Evolutionary conservation across 768 basidiomycete genomes (phyloP).

Genomic region (Tulasnella calospora): DNA sequence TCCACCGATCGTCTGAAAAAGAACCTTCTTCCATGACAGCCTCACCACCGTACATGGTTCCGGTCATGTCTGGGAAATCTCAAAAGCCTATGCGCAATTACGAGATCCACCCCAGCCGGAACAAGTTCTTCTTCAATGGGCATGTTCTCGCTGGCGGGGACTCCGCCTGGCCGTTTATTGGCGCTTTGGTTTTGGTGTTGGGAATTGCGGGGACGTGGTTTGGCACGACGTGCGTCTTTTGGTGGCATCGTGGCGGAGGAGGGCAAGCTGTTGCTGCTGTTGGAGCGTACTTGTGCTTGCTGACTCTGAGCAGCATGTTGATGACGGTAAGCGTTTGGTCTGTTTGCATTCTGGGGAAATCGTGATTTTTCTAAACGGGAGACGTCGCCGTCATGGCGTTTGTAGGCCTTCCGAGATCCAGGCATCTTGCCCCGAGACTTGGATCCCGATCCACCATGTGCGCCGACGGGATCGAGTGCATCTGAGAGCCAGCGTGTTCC

Average conservation of each 20-base stretch:
- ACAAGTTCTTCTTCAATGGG: constrained; percentile 70
- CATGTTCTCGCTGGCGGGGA: constrained; percentile 80
- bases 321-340: constrained; percentile 55
- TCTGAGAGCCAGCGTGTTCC: constrained; percentile 64
- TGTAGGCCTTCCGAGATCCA: constrained; percentile 70
- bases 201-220: constrained; percentile 78
- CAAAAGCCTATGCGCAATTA: constrained; percentile 51
- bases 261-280: constrained; percentile 65
- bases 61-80: constrained; percentile 41
- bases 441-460: constrained; percentile 79
- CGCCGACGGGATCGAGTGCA: constrained; percentile 47
- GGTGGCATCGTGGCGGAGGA: constrained; percentile 64
- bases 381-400: constrained; percentile 31
- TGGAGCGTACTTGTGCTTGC: constrained; percentile 54
- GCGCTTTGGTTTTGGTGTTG: constrained; percentile 55
- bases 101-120: constrained; percentile 63
- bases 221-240: constrained; percentile 80
- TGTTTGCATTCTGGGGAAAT: constrained; percentile 27
- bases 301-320: constrained; percentile 72
- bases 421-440: constrained; percentile 86
- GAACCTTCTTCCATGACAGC: background rate
- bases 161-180: constrained; percentile 73
- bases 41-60: constrained; percentile 27
- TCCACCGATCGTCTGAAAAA: background rate
- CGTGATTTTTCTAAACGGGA: constrained; percentile 20